A percentile compares a stretch with the other conserved stretches of the same genome.
These are phyloP conservation scores for Centaurea solstitialis DNA, from an alignment of 129 eudicot genomes.

Conservation along the genomic window DNA sequence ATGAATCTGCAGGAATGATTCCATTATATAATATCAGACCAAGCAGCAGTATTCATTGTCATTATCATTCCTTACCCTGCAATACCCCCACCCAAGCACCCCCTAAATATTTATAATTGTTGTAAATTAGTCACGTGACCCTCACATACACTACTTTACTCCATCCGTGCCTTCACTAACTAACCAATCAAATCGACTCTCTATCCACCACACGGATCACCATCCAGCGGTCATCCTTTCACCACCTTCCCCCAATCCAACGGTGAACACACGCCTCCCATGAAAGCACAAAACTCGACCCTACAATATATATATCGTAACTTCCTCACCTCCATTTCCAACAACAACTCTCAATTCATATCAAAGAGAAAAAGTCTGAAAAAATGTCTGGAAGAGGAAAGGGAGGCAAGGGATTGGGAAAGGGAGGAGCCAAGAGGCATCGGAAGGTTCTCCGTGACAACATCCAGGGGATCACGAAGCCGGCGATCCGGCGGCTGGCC, in stretches of 20 bases:
- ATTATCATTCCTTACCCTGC: too few species aligned
- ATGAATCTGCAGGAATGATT: too few species aligned
- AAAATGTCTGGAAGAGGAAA: constrained; percentile 43
- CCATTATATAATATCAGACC: too few species aligned
- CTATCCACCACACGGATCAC: background rate
- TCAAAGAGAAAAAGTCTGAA: background rate
- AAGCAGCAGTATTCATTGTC: too few species aligned
- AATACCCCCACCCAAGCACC: too few species aligned
- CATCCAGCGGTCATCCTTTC: background rate
- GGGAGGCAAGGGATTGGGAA: constrained; percentile 40
- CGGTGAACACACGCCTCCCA: background rate
- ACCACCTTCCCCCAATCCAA: background rate
- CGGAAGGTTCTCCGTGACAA: constrained; percentile 41
- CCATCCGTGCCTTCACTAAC: background rate
- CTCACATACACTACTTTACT: background rate
- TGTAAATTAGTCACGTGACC: background rate
- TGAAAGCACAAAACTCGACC: background rate
- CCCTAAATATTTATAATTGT: too few species aligned
- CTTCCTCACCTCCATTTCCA: background rate
- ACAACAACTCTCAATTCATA: background rate
- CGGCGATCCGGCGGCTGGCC: constrained; percentile 42
- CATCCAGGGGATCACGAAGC: constrained; percentile 44
- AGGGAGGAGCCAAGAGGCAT: constrained; percentile 41
- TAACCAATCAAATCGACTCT: background rate
- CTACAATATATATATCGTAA: background rate